Percentiles rank a stretch among this genome's conserved stretches.
Conservation (phyloP, 2,329 filamentous ascomycete species). For the Aspergillus awamori region DNA sequence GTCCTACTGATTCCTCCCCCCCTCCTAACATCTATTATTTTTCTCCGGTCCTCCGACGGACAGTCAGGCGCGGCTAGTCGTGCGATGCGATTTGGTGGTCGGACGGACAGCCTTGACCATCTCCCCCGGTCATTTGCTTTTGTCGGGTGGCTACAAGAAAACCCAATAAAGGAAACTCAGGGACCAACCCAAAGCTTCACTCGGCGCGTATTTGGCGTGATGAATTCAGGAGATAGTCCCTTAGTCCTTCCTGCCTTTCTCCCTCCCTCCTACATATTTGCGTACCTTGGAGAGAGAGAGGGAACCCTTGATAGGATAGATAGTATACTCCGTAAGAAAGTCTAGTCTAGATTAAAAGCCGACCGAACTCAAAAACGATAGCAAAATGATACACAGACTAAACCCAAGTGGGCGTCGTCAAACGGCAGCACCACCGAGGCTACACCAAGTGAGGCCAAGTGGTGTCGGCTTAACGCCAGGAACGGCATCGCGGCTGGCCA, state of each 20-base stretch:
- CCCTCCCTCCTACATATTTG: background rate
- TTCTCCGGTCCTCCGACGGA: slow-evolving; percentile 10
- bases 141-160: background rate
- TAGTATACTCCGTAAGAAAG: too few species aligned
- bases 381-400: background rate
- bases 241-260: too few species aligned
- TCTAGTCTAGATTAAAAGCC: too few species aligned
- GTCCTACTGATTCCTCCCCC: background rate
- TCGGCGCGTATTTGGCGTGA: background rate
- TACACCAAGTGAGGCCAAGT: slow-evolving; percentile 8
- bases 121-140: slow-evolving; percentile 6
- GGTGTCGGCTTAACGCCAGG: slow-evolving; percentile 21
- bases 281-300: background rate
- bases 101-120: slow-evolving; percentile 4
- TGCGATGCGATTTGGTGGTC: slow-evolving; percentile 8
- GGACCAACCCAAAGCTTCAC: background rate
- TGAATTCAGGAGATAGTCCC: background rate
- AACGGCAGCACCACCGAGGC: slow-evolving; percentile 6
- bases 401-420: slow-evolving; percentile 7
- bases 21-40: background rate
- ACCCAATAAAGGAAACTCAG: background rate
- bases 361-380: background rate
- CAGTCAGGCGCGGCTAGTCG: slow-evolving; percentile 13
- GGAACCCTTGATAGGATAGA: background rate
- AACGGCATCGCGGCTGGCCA: slow-evolving; percentile 22